Conservation (phyloP, 306 rosid genomes). For the Ammopiptanthus mongolicus region DNA sequence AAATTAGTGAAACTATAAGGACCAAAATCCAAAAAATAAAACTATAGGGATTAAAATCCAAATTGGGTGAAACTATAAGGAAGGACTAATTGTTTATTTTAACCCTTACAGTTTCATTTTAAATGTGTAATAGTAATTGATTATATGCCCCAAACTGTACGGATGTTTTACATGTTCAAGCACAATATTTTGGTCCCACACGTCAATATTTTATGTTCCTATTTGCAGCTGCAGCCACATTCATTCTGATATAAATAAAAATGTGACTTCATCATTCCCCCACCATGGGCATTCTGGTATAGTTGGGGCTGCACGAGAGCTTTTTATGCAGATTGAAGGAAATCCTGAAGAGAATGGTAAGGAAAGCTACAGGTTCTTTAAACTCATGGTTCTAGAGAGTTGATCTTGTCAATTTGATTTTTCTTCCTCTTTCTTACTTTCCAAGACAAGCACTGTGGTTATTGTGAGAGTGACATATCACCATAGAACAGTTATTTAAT, state of each 20-base stretch:
- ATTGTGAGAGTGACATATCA: constrained; percentile 12
- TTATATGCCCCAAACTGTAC: neutral
- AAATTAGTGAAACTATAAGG: too few relatives aligned
- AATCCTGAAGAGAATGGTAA: constrained; percentile 47
- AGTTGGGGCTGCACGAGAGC: constrained; percentile 77
- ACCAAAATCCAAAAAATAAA: too few relatives aligned
- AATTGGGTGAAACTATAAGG: too few relatives aligned
- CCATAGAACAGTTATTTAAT: neutral
- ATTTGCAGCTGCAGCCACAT: constrained; percentile 50
- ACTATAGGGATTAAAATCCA: too few relatives aligned
- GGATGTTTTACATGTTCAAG: neutral
- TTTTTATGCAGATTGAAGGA: constrained; percentile 79
- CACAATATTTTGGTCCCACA: constrained; percentile 7
- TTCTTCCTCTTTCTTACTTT: constrained; percentile 13
- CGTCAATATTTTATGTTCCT: constrained; percentile 15
- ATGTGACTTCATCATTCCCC: constrained; percentile 62
- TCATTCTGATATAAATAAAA: constrained; percentile 34
- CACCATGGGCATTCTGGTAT: constrained; percentile 88
- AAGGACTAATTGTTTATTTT: too few relatives aligned
- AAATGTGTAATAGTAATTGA: neutral
- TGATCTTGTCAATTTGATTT: neutral
- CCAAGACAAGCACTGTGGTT: neutral
- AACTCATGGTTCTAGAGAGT: neutral
- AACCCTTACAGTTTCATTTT: neutral
- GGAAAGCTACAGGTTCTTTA: constrained; percentile 8